These are phyloP conservation scores for Heliamphora ciliata DNA, from an alignment of 179 eudicot genomes.

Conservation along the genomic window DNA sequence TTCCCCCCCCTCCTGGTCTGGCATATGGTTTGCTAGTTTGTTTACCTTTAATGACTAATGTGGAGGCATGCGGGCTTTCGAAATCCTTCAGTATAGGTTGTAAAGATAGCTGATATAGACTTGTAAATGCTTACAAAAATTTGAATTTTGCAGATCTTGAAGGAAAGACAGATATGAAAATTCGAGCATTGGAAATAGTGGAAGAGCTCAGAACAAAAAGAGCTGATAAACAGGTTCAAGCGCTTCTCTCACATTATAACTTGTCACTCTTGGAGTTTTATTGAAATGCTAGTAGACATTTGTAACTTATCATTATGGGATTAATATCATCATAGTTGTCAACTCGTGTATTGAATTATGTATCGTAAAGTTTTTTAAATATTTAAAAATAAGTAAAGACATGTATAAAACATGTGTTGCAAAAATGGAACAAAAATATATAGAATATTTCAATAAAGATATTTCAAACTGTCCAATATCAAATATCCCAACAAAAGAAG, in stretches of 20 bases:
- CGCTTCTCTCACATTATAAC: neutral
- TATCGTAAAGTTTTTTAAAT: too few relatives aligned
- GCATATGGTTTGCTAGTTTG: neutral
- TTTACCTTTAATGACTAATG: slow-evolving; percentile 1
- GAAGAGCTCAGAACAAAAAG: slow-evolving; percentile 76
- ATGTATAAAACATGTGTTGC: too few relatives aligned
- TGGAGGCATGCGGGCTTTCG: neutral
- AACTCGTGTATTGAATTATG: too few relatives aligned
- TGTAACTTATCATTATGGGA: too few relatives aligned
- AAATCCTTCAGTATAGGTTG: neutral
- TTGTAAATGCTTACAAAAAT: neutral
- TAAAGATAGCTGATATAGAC: neutral
- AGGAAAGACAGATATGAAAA: slow-evolving; percentile 85
- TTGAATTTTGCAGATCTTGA: slow-evolving; percentile 56
- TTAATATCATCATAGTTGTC: too few relatives aligned
- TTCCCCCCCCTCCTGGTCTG: neutral
- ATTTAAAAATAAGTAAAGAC: too few relatives aligned
- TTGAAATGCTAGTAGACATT: neutral
- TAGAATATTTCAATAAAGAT: too few relatives aligned
- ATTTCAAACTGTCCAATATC: too few relatives aligned
- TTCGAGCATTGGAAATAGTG: slow-evolving; percentile 65
- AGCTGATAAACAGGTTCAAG: slow-evolving; percentile 86
- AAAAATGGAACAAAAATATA: too few relatives aligned
- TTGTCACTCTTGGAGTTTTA: neutral
- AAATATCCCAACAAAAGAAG: too few relatives aligned